phyloP scores from a whole-genome alignment of 352 stramenopile species.

The Globisporangium nagaii region DNA sequence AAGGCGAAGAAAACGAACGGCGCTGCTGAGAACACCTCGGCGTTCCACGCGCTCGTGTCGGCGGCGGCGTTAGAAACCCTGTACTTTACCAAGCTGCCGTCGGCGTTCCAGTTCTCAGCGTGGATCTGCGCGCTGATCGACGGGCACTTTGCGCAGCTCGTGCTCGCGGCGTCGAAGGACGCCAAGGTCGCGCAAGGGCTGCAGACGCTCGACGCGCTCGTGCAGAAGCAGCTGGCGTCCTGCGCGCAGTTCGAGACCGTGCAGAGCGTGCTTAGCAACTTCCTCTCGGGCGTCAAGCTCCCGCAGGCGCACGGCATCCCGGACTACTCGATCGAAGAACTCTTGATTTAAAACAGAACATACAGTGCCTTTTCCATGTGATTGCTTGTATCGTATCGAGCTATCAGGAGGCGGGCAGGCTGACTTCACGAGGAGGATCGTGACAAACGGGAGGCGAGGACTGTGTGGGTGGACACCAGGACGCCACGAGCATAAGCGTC shows the following conservation, averaged over 20 bases:
- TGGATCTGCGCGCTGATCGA: conserved; percentile 79
- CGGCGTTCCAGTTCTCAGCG: conserved; percentile 41
- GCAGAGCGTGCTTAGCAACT: conserved; percentile 74
- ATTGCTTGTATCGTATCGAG: too few relatives aligned
- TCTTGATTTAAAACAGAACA: conserved; percentile 50
- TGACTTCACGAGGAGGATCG: too few relatives aligned
- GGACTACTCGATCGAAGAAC: conserved; percentile 78
- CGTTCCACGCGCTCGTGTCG: conserved; percentile 12
- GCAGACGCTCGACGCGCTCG: conserved; percentile 45
- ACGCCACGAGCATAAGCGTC: too few relatives aligned
- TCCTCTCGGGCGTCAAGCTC: conserved; percentile 64
- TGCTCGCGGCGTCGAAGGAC: conserved; percentile 52
- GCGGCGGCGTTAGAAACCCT: conserved; percentile 16
- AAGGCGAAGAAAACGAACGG: conserved; percentile 14
- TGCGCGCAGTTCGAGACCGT: conserved; percentile 64
- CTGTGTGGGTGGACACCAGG: too few relatives aligned
- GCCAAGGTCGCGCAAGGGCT: conserved; percentile 29
- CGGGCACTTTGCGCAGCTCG: conserved; percentile 58
- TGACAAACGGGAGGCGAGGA: too few relatives aligned
- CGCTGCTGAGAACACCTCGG: conserved; percentile 11
- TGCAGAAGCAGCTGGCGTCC: conserved; percentile 44
- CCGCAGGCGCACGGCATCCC: conserved; percentile 54
- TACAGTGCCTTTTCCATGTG: neutral
- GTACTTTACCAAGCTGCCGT: conserved; percentile 22
- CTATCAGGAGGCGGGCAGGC: too few relatives aligned